Percentiles rank a stretch among this genome's conserved stretches.
Evolutionary conservation across 2,329 filamentous ascomycete species (phyloP).

Genomic region (Cladophialophora psammophila): DNA sequence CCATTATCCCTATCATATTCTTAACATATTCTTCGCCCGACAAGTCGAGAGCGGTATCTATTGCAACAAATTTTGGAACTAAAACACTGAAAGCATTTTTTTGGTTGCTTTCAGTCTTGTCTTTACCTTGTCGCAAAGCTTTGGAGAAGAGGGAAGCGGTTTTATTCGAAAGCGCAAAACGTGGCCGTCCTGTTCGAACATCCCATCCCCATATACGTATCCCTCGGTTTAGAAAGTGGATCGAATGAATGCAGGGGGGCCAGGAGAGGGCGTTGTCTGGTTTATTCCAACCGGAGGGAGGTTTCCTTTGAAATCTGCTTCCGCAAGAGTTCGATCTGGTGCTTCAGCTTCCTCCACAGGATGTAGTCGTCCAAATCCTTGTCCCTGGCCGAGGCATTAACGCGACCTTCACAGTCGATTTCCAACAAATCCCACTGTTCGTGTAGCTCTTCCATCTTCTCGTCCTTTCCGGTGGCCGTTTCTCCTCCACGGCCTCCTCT

Average conservation of each 20-base stretch:
- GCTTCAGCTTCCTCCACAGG: conserved; percentile 53
- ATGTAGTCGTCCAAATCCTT: conserved; percentile 48
- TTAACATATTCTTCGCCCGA: not conserved
- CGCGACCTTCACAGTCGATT: conserved; percentile 6
- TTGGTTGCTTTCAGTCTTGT: not conserved
- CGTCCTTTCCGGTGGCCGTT: not conserved
- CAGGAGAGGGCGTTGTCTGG: too few relatives aligned
- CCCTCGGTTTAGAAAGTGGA: not conserved
- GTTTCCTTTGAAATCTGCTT: conserved; percentile 47
- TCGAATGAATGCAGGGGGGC: too few relatives aligned
- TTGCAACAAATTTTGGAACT: not conserved
- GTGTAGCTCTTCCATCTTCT: conserved; percentile 15
- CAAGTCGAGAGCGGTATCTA: not conserved
- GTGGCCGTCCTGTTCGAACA: not conserved
- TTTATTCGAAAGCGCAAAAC: too few relatives aligned
- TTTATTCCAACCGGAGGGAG: conserved; percentile 27
- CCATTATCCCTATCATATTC: not conserved
- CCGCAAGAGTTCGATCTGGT: conserved; percentile 51
- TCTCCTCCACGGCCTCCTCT: not conserved
- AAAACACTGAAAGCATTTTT: not conserved
- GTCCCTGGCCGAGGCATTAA: conserved; percentile 30
- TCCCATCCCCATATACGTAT: not conserved
- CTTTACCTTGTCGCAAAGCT: not conserved
- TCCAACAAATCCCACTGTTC: conserved; percentile 33
- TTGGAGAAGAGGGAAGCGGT: not conserved